These are phyloP conservation scores for Mycena floridula DNA, from an alignment of 768 basidiomycete genomes.

Conservation along the genomic window DNA sequence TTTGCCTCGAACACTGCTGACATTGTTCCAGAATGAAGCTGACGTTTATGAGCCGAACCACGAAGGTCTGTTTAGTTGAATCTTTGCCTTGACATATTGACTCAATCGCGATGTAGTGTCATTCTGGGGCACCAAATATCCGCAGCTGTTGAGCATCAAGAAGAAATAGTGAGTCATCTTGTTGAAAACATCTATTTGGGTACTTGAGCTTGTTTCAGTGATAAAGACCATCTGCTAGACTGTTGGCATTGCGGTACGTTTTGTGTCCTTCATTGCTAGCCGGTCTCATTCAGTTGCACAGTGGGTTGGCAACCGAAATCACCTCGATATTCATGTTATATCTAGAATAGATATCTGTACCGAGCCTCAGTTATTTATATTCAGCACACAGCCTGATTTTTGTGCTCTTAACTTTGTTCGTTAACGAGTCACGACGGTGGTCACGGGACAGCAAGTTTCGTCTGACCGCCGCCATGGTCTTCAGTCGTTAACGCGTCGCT, in stretches of 20 bases:
- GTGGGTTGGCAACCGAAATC: constrained; percentile 6
- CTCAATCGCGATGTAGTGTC: constrained; percentile 5
- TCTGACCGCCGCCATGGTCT: too few relatives aligned
- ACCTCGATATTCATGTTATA: constrained; percentile 8
- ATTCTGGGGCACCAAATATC: constrained; percentile 22
- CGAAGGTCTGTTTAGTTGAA: constrained; percentile 8
- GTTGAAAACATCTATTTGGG: background rate
- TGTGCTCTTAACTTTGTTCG: too few relatives aligned
- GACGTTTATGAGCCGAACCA: constrained; percentile 23
- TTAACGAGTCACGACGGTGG: too few relatives aligned
- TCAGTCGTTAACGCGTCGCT: too few relatives aligned
- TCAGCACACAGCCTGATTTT: too few relatives aligned
- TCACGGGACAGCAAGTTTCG: too few relatives aligned
- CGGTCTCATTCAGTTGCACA: background rate
- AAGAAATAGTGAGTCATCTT: constrained; percentile 18
- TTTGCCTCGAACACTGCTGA: background rate
- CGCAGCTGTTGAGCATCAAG: constrained; percentile 18
- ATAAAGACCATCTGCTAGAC: constrained; percentile 17
- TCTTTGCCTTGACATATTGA: background rate
- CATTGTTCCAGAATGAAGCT: constrained; percentile 19
- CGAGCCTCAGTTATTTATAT: too few relatives aligned
- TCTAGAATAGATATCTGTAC: too few relatives aligned
- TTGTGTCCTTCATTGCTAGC: background rate
- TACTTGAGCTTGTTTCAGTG: constrained; percentile 8
- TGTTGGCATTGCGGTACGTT: constrained; percentile 22